Evolutionary conservation across 148 eudicot species (phyloP), one percentile per base, ranked within the genome.

Genomic region (Rhododendron ovatum): DNA sequence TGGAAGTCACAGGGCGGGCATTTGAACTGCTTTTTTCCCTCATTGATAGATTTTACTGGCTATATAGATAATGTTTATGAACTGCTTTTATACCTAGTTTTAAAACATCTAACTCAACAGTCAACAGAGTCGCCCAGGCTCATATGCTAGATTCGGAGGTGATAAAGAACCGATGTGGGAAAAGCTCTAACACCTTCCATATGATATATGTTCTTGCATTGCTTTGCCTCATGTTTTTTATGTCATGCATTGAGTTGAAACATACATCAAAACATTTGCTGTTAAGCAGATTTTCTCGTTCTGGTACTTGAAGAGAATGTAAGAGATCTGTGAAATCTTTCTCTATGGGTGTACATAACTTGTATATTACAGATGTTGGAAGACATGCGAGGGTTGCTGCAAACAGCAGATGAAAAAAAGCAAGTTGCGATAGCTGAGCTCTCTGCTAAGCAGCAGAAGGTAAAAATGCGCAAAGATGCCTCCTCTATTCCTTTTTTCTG

Each of bases 371-470:
- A 98, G 99, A 94, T 93, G 98, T 85, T 95, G 85, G 96, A 92
- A 87, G 92, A 95, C 89, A 89, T 93, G 94, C 90, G 87, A 84
- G 91, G 91, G 78, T 88, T 87, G 82, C 89, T 95, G 84, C 91
- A 90, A 92, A 90, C 91, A 88, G 98, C 95, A 20, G 99, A 98
- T 61, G 98, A 95, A 74, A 97, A 95, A 89, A 89, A 88, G 85
- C 95, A 91, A 89, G 92, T 92, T 89, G 91, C 94, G 84, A 79
- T 94, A 86, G 89, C 89, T 83, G 99, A 98, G 89, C 90, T 98
- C 85, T 92, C 96, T 84, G 90, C 92, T 75, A 95, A 94, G 87
- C 96, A 95, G 87, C 98, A 94, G 87, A 94, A 97, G 94, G 99
- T 98, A 87, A 87, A 59, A 79, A 53, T 48, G 59, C 39, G 22